Percentiles rank a stretch among this genome's conserved stretches.
Conservation (phyloP, 768 basidiomycete genomes). For the Tulasnella calospora region DNA sequence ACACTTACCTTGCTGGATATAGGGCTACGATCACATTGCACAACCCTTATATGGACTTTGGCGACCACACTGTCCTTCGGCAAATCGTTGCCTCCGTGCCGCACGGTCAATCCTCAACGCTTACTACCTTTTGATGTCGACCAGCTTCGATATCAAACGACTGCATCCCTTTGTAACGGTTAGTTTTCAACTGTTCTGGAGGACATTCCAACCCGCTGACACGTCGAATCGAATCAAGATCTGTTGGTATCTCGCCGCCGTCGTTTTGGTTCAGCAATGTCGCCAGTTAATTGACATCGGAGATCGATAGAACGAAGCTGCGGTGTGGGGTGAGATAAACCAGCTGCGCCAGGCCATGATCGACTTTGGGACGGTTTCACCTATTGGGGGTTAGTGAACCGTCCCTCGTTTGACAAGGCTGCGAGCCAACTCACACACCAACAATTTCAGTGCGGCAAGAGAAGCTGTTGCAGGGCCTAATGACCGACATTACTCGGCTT, state of each 20-base stretch:
- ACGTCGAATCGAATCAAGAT: constrained; percentile 39
- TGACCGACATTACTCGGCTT: constrained; percentile 79
- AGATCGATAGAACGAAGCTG: constrained; percentile 67
- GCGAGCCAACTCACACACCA: neutral
- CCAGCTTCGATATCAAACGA: constrained; percentile 72
- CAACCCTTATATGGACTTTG: constrained; percentile 75
- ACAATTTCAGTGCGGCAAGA: constrained; percentile 66
- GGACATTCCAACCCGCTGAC: constrained; percentile 36
- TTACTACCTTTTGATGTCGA: constrained; percentile 73
- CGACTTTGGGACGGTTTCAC: constrained; percentile 70
- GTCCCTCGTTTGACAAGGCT: neutral
- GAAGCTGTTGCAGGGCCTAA: constrained; percentile 70
- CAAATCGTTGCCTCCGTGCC: constrained; percentile 66
- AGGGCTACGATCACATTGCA: constrained; percentile 87
- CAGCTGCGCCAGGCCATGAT: constrained; percentile 75
- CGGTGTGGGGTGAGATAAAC: constrained; percentile 85
- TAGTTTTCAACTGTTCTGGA: constrained; percentile 33
- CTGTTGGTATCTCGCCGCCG: constrained; percentile 87
- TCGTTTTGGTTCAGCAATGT: constrained; percentile 79
- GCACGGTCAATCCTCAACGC: constrained; percentile 68
- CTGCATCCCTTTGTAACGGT: constrained; percentile 81
- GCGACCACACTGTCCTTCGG: constrained; percentile 60
- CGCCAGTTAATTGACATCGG: constrained; percentile 78
- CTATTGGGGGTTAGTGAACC: constrained; percentile 64
- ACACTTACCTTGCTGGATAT: constrained; percentile 26